phyloP scores from a whole-genome alignment of 2,329 filamentous ascomycete genomes.

The Colletotrichum neosansevieriae region DNA sequence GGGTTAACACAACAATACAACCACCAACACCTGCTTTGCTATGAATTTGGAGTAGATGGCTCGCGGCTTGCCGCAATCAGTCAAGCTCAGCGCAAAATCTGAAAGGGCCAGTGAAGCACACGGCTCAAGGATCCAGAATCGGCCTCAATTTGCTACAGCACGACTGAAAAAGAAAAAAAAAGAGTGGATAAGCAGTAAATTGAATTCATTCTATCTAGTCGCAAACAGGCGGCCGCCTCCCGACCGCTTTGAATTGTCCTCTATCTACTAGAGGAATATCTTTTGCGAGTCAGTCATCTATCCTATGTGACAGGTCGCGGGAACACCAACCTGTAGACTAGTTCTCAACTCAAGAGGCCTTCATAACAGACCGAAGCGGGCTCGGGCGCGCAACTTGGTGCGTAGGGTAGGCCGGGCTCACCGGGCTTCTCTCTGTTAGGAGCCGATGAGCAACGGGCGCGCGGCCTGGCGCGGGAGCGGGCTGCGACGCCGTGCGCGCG shows the following conservation, averaged over 20 bases:
- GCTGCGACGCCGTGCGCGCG: slow-evolving; percentile 45
- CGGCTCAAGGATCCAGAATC: too few relatives aligned
- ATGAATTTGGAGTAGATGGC: too few relatives aligned
- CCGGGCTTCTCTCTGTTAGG: slow-evolving; percentile 59
- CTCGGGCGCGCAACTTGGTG: slow-evolving; percentile 71
- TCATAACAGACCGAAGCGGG: slow-evolving; percentile 77
- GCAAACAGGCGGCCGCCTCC: slow-evolving; percentile 37
- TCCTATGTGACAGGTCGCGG: not conserved
- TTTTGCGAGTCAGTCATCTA: not conserved
- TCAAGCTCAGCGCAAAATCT: too few relatives aligned
- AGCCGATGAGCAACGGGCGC: slow-evolving; percentile 59
- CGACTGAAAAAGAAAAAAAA: slow-evolving; percentile 5
- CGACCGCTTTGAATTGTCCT: slow-evolving; percentile 36
- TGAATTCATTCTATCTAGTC: slow-evolving; percentile 40
- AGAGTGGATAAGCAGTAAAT: slow-evolving; percentile 35
- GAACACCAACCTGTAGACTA: slow-evolving; percentile 39
- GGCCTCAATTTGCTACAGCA: not conserved
- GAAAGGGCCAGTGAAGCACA: too few relatives aligned
- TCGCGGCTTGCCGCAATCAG: too few relatives aligned
- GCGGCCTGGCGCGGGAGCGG: slow-evolving; percentile 53
- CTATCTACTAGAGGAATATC: slow-evolving; percentile 35
- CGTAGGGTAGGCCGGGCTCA: slow-evolving; percentile 55
- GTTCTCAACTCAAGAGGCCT: slow-evolving; percentile 64
- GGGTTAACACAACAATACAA: too few relatives aligned
- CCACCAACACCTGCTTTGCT: too few relatives aligned